These are phyloP conservation scores for Peronospora destructor DNA, from an alignment of 352 stramenopile species.

Conservation along the genomic window DNA sequence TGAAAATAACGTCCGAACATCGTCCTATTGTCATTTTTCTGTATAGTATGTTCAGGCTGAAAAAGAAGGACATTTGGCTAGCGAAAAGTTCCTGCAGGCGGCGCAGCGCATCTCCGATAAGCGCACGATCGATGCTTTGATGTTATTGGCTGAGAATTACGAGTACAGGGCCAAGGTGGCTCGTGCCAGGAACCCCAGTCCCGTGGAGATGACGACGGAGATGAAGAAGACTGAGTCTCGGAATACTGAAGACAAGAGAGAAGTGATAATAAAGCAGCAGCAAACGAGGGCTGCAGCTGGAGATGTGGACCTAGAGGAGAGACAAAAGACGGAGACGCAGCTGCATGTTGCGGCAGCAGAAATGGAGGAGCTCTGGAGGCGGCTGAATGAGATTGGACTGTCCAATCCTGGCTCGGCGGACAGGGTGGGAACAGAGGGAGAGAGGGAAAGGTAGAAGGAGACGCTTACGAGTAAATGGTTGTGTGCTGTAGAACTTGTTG, in stretches of 20 bases:
- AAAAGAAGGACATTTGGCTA: conserved; percentile 64
- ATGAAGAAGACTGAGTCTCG: background rate
- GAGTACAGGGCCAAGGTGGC: conserved; percentile 66
- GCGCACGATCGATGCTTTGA: conserved; percentile 59
- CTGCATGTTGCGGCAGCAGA: conserved; percentile 63
- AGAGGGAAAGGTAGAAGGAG: background rate
- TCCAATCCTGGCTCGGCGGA: conserved; percentile 44
- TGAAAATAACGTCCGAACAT: background rate
- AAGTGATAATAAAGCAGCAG: background rate
- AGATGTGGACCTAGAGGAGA: conserved; percentile 28
- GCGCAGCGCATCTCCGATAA: conserved; percentile 49
- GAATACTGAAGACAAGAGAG: conserved; percentile 9
- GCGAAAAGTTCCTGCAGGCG: conserved; percentile 60
- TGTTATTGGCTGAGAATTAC: conserved; percentile 74
- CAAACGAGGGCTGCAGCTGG: background rate
- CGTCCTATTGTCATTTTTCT: background rate
- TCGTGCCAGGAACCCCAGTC: conserved; percentile 31
- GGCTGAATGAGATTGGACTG: conserved; percentile 73
- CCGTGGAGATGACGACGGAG: conserved; percentile 12
- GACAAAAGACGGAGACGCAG: conserved; percentile 44
- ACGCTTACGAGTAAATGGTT: background rate
- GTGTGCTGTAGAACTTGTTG: conserved; percentile 44
- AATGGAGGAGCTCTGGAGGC: conserved; percentile 80
- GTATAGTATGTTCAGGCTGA: conserved; percentile 43
- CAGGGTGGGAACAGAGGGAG: conserved; percentile 29